These are phyloP conservation scores for Tetrahymena malaccensis DNA, from an alignment of 73 alveolate species.

Conservation along the genomic window DNA sequence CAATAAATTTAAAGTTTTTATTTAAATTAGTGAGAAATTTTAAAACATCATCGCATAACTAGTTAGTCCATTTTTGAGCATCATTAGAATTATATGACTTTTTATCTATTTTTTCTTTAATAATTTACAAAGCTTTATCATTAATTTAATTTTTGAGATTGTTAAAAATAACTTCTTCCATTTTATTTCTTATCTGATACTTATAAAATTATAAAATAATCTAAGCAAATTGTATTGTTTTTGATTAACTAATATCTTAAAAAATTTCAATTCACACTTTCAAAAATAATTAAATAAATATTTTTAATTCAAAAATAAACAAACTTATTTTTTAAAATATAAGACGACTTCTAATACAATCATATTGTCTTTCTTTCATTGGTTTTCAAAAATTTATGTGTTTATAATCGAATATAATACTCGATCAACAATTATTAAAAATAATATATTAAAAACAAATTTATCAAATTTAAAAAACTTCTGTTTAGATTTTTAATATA, in stretches of 20 bases:
- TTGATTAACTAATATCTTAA: neutral
- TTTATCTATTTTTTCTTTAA: constrained; percentile 35
- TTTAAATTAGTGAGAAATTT: constrained; percentile 14
- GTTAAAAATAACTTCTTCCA: neutral
- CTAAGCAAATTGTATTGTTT: neutral
- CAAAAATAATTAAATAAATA: no score
- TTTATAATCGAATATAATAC: no score
- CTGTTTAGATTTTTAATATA: no score
- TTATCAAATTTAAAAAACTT: no score
- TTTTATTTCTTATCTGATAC: neutral
- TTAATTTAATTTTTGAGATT: neutral
- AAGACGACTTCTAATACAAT: no score
- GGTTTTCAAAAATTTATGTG: no score
- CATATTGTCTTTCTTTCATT: no score
- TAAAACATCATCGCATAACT: constrained; percentile 47
- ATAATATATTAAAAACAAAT: no score
- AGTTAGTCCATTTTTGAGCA: constrained; percentile 63
- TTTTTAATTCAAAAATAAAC: neutral
- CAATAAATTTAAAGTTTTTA: constrained; percentile 65
- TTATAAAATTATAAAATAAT: no score
- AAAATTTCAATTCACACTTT: neutral
- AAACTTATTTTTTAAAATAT: no score
- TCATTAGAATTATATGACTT: constrained; percentile 55
- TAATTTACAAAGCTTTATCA: neutral
- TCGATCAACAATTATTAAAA: no score